Base-by-base conservation (phyloP, 73 alveolate genomes). In the Paramecium pentaurelia region DNA sequence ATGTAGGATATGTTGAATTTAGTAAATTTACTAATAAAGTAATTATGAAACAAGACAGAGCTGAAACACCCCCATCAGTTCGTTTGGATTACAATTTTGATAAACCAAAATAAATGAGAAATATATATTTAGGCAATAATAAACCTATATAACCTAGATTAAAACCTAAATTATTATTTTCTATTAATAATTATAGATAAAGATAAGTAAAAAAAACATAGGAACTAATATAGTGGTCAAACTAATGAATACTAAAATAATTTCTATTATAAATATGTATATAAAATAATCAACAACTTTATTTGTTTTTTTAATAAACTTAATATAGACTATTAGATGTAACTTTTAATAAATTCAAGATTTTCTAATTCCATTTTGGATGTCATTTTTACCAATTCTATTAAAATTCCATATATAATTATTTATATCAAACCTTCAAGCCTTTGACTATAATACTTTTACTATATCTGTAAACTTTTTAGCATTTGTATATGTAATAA, bases 31-130 rank as follows among this genome's bases (percentile, higher is more conserved):
- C 44, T 7, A 36, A 80, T 16, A 45, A 45, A 45, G 22, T 80
- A 1, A 25, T 14, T 16, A 80, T 80, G 91, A 80, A 42, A 80
- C 49, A 80, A 45, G 91, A 80, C 22, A 80, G 91, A 49, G 44
- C 77, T 22, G 91, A 80, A 49, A 80, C 91, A 16, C 91, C 91
- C 8, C 91, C 91, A 45, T 80, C 75, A 14, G 58, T 80, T 80
- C 71, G 91, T 27, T 47, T 80, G 30, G 45, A 80, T 1, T 80
- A 80, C 27, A 44, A 80, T 20, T 9, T 38, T 22, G 47, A 36
- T 9, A 38, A 75, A 36, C 88, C 88, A 12, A 38, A 75, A 38
- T n/a, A 75, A 38, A 10, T 75, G 16, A 36, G 60, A 5, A 75
- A 42, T n/a, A 34, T 75, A 0, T 75, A 36, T 75, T n/a, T 75